Evolutionary conservation across 2,329 filamentous ascomycete species (phyloP).

Genomic region (Neofusicoccum umdonicola): DNA sequence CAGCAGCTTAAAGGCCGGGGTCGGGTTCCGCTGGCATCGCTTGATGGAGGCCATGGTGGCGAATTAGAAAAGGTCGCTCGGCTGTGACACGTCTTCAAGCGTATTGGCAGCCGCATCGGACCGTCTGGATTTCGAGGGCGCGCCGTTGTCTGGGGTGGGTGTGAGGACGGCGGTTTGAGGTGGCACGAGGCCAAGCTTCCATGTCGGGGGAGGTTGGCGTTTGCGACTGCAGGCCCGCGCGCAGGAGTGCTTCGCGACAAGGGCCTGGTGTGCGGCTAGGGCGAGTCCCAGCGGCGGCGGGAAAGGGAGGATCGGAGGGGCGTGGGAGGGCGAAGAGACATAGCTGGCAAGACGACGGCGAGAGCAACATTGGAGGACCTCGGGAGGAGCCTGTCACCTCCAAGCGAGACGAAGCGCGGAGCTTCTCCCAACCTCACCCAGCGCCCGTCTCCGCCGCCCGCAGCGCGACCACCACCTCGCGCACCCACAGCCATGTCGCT

Average conservation of each 20-base stretch:
- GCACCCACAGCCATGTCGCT: conserved; percentile 29
- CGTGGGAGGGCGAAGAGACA: conserved; percentile 4
- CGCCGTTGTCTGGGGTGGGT: neutral
- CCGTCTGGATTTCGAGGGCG: neutral
- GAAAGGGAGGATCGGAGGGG: conserved; percentile 2
- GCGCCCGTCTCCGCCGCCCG: neutral
- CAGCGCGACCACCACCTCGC: neutral
- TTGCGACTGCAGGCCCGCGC: neutral
- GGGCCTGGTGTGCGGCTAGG: neutral
- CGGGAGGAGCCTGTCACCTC: conserved; percentile 1
- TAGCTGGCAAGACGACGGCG: conserved; percentile 9
- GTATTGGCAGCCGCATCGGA: conserved; percentile 9
- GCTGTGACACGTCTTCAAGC: neutral
- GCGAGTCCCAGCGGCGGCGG: conserved; percentile 2
- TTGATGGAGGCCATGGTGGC: conserved; percentile 26
- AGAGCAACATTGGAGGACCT: conserved; percentile 7
- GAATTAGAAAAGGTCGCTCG: neutral
- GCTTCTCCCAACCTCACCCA: conserved; percentile 16
- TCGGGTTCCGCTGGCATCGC: conserved; percentile 31
- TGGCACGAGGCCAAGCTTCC: conserved; percentile 6
- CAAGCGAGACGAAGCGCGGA: conserved; percentile 14
- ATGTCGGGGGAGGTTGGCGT: neutral
- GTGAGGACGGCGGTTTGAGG: neutral
- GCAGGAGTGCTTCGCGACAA: neutral
- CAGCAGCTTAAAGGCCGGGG: conserved; percentile 42